Evolutionary conservation across 768 basidiomycete species (phyloP), one percentile per base, ranked within the genome.

Genomic region (Flagelloscypha sp.): DNA sequence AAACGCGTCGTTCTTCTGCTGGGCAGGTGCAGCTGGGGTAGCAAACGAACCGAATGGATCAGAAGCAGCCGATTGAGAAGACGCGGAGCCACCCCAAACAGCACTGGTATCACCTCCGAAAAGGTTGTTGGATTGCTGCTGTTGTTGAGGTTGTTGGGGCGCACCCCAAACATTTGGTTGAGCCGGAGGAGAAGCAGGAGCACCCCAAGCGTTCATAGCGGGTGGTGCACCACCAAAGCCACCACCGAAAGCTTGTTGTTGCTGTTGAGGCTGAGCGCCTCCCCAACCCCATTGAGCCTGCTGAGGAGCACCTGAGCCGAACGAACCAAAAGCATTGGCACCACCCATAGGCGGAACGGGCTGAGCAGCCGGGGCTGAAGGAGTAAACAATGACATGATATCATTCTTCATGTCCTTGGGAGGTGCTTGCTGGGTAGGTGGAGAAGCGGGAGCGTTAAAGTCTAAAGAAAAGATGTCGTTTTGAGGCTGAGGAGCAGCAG

Each of bases 391-490:
- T 0, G 85, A 85, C 12, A 93, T 64, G 44, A 93, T 93, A 45
- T 93, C 84, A 36, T 85, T 72, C 47, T 89, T 92, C 29, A 79
- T 70, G 48, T 86, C 81, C 50, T 84, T 86, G 5, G 48, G 47
- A n/a, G 49, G 37, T 7, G 43, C 19, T 6, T 63, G 28, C 5
- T 62, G 33, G 18, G 61, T 45, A 15, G 56, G 41, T 15, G 50
- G 38, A 24, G 43, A 45, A 3, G 72, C 48, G 1, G 83, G 76
- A 1, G 77, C 65, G 46, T 84, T 81, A 57, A 93, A 94, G 56
- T 93, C 88, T 36, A 93, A 76, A 18, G 80, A 74, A 54, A 93
- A 92, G 6, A 94, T 62, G 47, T 85, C 84, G 42, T 81, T 70
- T 38, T 65, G 57, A 9, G 70, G 56, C 8, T 54, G 42, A 1